phyloP scores from a whole-genome alignment of 2,329 filamentous ascomycete genomes.

The Paraconiothyrium brasiliense region DNA sequence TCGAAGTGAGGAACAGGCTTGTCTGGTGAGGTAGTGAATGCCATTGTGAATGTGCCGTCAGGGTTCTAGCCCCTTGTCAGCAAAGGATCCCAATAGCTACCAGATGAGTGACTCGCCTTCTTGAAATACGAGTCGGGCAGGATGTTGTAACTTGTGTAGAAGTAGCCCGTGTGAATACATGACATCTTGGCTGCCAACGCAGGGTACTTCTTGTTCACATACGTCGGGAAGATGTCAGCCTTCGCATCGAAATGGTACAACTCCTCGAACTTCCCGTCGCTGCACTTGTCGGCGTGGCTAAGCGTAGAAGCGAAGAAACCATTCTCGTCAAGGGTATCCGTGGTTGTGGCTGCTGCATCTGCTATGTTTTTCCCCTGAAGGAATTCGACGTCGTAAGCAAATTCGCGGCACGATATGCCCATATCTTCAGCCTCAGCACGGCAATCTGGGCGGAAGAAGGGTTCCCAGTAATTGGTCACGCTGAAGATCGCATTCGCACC shows the following conservation, averaged over 20 bases:
- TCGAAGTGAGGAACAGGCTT: constrained; percentile 27
- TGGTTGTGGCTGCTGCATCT: constrained; percentile 33
- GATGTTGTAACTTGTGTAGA: constrained; percentile 32
- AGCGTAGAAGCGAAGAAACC: constrained; percentile 31
- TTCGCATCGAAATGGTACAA: constrained; percentile 44
- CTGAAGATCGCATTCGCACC: constrained; percentile 53
- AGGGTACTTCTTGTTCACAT: constrained; percentile 30
- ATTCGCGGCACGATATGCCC: constrained; percentile 27
- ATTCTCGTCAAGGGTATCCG: constrained; percentile 30
- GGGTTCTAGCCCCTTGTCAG: constrained; percentile 15
- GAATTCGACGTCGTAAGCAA: constrained; percentile 36
- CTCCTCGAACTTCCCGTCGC: constrained; percentile 31
- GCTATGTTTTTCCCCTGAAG: constrained; percentile 41
- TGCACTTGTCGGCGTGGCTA: constrained; percentile 33
- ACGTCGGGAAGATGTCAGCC: constrained; percentile 25
- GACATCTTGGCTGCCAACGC: constrained; percentile 31
- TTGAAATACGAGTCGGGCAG: constrained; percentile 27
- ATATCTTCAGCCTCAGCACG: constrained; percentile 27
- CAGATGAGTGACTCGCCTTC: constrained; percentile 20
- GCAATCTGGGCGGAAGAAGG: constrained; percentile 27
- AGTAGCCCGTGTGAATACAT: constrained; percentile 32
- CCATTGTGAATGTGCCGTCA: constrained; percentile 30
- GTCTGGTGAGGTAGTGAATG: constrained; percentile 23
- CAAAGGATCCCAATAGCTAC: background rate
- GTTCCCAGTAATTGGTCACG: constrained; percentile 47